These are phyloP conservation scores for Cordyceps cateniannulata DNA, from an alignment of 2,329 filamentous ascomycete species.

Conservation along the genomic window DNA sequence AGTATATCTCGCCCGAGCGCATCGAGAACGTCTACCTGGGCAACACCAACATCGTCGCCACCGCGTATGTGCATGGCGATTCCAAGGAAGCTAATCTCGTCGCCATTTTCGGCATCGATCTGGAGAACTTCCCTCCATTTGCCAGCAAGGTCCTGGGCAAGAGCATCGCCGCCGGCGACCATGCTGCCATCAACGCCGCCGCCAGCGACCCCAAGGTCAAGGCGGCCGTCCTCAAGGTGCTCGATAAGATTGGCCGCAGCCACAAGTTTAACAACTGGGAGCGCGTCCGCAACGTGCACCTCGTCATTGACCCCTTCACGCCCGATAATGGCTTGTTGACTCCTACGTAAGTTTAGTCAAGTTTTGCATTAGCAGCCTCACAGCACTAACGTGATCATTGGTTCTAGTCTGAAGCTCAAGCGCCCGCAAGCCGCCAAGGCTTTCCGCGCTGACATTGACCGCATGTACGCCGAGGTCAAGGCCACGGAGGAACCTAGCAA, in stretches of 20 bases:
- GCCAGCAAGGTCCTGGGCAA: constrained; percentile 70
- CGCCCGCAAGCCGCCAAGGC: constrained; percentile 48
- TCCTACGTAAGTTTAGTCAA: constrained; percentile 62
- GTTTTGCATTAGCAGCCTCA: not conserved
- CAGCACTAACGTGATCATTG: constrained; percentile 12
- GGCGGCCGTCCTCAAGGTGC: constrained; percentile 67
- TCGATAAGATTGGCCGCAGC: constrained; percentile 72
- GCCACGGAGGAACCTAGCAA: constrained; percentile 28
- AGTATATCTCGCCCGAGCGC: constrained; percentile 95
- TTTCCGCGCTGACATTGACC: constrained; percentile 47
- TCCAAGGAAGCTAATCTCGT: constrained; percentile 75
- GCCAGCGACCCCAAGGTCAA: constrained; percentile 64
- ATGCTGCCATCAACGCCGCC: constrained; percentile 60
- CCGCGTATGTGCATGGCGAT: constrained; percentile 89
- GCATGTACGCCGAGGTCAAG: constrained; percentile 51
- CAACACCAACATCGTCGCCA: constrained; percentile 68
- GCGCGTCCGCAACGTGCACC: constrained; percentile 64
- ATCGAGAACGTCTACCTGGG: constrained; percentile 93
- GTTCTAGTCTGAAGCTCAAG: constrained; percentile 52
- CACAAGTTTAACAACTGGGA: constrained; percentile 93
- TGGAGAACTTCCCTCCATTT: constrained; percentile 74
- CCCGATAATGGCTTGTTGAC: constrained; percentile 88
- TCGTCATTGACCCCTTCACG: constrained; percentile 84
- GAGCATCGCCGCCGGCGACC: constrained; percentile 57
- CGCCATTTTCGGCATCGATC: constrained; percentile 81